Percentiles rank a stretch among this genome's conserved stretches.
These are phyloP conservation scores for Linum usitatissimum DNA, from an alignment of 345 rosid species.

Conservation along the genomic window DNA sequence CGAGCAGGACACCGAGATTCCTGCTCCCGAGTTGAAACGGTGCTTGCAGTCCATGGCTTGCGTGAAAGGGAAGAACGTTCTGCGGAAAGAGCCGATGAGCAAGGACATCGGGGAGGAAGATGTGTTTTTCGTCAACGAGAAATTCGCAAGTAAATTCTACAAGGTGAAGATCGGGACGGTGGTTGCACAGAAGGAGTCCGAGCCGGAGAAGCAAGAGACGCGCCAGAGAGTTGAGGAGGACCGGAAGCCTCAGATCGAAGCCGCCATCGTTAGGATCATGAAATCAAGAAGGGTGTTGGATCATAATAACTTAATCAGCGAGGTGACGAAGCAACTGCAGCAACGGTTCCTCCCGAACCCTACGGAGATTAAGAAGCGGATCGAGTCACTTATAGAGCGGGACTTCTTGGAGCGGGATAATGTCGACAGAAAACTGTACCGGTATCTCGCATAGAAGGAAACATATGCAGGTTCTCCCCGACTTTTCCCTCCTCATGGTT, in stretches of 20 bases:
- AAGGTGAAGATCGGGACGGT: conserved; percentile 99
- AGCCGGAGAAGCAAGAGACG: conserved; percentile 97
- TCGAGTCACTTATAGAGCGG: conserved; percentile 90
- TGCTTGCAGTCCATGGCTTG: conserved; percentile 91
- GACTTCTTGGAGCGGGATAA: conserved; percentile 97
- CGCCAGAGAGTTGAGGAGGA: conserved; percentile 98
- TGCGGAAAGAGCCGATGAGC: conserved; percentile 97
- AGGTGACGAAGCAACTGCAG: conserved; percentile 94
- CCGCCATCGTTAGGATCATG: conserved; percentile 96
- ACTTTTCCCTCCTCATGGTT: neutral
- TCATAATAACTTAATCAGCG: conserved; percentile 87
- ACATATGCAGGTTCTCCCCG: neutral
- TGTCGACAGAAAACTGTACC: conserved; percentile 75
- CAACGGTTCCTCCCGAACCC: conserved; percentile 91
- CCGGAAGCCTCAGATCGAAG: conserved; percentile 97
- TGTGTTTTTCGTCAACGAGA: conserved; percentile 70
- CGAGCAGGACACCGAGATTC: conserved; percentile 88
- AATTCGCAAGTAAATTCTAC: conserved; percentile 84
- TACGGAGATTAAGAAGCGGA: conserved; percentile 90
- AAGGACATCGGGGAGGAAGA: conserved; percentile 90
- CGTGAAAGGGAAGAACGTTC: conserved; percentile 84
- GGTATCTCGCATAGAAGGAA: conserved; percentile 57
- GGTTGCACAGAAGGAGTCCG: conserved; percentile 94
- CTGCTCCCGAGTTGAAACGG: conserved; percentile 74
- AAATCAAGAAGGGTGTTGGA: conserved; percentile 90